These are phyloP conservation scores for Lactarius tabidus DNA, from an alignment of 768 basidiomycete genomes.

Conservation along the genomic window DNA sequence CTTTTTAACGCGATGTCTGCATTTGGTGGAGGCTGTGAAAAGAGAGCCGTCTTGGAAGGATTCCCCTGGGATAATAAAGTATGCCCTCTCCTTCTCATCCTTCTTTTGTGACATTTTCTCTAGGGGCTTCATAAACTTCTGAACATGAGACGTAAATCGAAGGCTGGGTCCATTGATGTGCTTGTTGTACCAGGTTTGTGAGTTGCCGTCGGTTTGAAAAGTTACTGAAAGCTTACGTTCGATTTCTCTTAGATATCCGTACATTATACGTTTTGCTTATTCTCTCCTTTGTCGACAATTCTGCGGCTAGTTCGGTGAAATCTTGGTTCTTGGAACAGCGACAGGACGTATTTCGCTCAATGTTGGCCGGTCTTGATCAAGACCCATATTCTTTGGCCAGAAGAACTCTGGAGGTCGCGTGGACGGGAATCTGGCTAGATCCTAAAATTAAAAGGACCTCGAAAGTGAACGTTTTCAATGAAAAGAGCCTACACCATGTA, in stretches of 20 bases:
- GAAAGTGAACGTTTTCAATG: slow-evolving; percentile 70
- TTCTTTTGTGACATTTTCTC: not conserved
- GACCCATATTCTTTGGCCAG: slow-evolving; percentile 61
- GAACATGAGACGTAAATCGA: slow-evolving; percentile 63
- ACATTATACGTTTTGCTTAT: slow-evolving; percentile 71
- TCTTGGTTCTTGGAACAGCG: slow-evolving; percentile 66
- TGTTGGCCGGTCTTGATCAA: slow-evolving; percentile 70
- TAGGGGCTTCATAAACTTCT: slow-evolving; percentile 66
- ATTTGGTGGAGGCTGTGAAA: slow-evolving; percentile 64
- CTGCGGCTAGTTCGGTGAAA: slow-evolving; percentile 51
- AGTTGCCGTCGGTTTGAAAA: not conserved
- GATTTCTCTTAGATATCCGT: slow-evolving; percentile 58
- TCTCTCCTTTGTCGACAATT: slow-evolving; percentile 60
- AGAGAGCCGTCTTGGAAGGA: slow-evolving; percentile 55
- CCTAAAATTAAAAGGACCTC: slow-evolving; percentile 63
- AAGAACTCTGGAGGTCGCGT: slow-evolving; percentile 66
- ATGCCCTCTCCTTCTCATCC: slow-evolving; percentile 4
- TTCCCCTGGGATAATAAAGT: slow-evolving; percentile 84
- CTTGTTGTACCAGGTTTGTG: slow-evolving; percentile 57
- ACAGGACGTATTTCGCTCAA: slow-evolving; percentile 53
- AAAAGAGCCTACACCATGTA: slow-evolving; percentile 62
- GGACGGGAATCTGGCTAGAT: slow-evolving; percentile 76
- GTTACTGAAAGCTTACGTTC: slow-evolving; percentile 1
- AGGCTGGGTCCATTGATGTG: slow-evolving; percentile 38
- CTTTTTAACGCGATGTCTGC: slow-evolving; percentile 56